Evolutionary conservation across 1,139 yeast genomes (phyloP), one percentile per base, ranked within the genome.

Genomic region (Diutina scorzettiae): DNA sequence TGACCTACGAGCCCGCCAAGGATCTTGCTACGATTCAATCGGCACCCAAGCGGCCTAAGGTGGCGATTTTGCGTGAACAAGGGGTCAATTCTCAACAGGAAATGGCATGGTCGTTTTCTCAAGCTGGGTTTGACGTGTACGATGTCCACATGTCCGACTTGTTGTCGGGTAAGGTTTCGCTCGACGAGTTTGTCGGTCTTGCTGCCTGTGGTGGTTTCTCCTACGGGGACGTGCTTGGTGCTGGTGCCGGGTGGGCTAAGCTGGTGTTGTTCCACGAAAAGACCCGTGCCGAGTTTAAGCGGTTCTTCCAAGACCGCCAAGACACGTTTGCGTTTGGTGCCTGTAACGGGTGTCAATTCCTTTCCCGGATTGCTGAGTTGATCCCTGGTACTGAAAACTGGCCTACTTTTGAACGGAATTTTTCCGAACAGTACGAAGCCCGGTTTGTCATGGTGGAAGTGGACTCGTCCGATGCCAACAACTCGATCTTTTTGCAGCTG

Each of bases 131-230:
- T 59, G 87, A 80, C 27, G 76, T 87, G 14, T 78, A 85, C 46
- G 99, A 93, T 63, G 95, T 93, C 36, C 97, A 94, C 59, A 91
- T 93, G 98, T 77, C 95, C 14, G 99, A 93, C 59, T 74, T 93
- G 46, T 67, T 89, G 49, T 64, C 72, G 33, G 95, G 95, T 36
- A 71, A 69, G 53, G 81, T 82, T 33, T 62, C 78, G n/a, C 71
- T 93, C 51, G 79, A 76, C 53, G 81, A 77, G 41, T 93, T 91
- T 62, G 86, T 81, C 41, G 99, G 99, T 48, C 55, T 93, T 45
- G 98, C 97, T 43, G 98, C 98, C 4, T 93, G 98, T 66, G 99
- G 99, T 64, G 99, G 99, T 24, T 93, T 93, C 71, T 87, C 97
- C 2, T 93, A 89, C 57, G 99, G 99, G 71, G 99, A 93, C 63